Percentiles rank a stretch among this genome's conserved stretches.
Conservation (phyloP, 2,329 filamentous ascomycete species). For the Ceratocystiopsis brevicomis region DNA sequence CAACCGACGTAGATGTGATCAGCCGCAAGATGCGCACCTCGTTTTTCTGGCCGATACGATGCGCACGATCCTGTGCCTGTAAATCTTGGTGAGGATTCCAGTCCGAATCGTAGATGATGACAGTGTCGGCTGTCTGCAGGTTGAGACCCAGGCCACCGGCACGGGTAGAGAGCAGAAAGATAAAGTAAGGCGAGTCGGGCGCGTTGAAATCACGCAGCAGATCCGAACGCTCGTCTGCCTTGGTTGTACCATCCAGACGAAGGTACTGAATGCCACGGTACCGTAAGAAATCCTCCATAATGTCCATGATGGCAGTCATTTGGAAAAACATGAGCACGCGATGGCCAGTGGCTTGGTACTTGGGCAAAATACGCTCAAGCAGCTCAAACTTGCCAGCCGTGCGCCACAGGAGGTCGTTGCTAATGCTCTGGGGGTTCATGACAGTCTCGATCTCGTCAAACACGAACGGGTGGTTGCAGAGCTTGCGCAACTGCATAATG, state of each 20-base stretch:
- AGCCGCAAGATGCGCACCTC: slow-evolving; percentile 91
- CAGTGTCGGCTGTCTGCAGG: slow-evolving; percentile 90
- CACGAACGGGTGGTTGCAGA: slow-evolving; percentile 97
- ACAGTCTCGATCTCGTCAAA: slow-evolving; percentile 96
- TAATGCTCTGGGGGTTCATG: slow-evolving; percentile 77
- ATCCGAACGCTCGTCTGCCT: slow-evolving; percentile 90
- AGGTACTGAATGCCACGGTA: slow-evolving; percentile 70
- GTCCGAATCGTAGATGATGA: slow-evolving; percentile 98
- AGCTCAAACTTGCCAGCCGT: slow-evolving; percentile 95
- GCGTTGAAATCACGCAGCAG: slow-evolving; percentile 78
- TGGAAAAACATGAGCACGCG: slow-evolving; percentile 99
- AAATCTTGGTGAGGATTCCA: slow-evolving; percentile 99
- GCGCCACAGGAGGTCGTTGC: slow-evolving; percentile 88
- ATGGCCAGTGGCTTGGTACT: slow-evolving; percentile 81
- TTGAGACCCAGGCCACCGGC: slow-evolving; percentile 96
- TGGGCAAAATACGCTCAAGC: slow-evolving; percentile 77
- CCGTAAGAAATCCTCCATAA: slow-evolving; percentile 95
- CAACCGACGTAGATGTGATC: slow-evolving; percentile 91
- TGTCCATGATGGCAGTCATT: slow-evolving; percentile 99
- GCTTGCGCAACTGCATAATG: slow-evolving; percentile 97
- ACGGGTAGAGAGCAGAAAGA: slow-evolving; percentile 95
- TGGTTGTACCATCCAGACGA: slow-evolving; percentile 88
- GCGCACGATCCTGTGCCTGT: slow-evolving; percentile 96
- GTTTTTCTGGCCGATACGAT: slow-evolving; percentile 99
- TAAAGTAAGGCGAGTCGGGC: slow-evolving; percentile 81